A percentile compares a stretch with the other conserved stretches of the same genome.
Conservation (phyloP, 1,284 basidiomycete genomes). For the Pseudozyma tsukubaensis region DNA sequence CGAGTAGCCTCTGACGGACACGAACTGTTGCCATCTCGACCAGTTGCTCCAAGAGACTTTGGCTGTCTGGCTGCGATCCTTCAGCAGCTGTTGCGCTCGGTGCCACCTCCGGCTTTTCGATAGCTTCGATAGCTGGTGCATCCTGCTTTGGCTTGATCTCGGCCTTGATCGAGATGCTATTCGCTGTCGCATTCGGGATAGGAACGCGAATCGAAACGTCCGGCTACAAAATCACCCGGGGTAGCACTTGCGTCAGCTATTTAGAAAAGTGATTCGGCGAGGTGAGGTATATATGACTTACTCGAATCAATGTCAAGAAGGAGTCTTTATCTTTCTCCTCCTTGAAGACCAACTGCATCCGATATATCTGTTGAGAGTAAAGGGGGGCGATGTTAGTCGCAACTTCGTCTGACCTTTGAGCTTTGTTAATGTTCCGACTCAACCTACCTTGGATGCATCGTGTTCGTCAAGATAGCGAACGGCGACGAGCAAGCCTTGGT, state of each 20-base stretch:
- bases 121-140: neutral
- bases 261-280: neutral
- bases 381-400: too few species aligned
- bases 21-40: conserved; percentile 14
- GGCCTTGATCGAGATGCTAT: neutral
- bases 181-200: neutral
- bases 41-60: conserved; percentile 18
- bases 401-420: too few species aligned
- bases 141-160: neutral
- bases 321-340: conserved; percentile 18
- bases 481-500: conserved; percentile 14
- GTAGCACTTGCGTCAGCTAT: neutral
- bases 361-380: conserved; percentile 12
- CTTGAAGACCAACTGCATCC: conserved; percentile 32
- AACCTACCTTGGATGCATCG: conserved; percentile 16
- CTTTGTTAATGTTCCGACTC: neutral
- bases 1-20: neutral
- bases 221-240: conserved; percentile 3
- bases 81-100: neutral
- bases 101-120: neutral
- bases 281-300: conserved; percentile 4
- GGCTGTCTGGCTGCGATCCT: conserved; percentile 5
- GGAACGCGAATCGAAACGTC: neutral
- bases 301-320: conserved; percentile 37
- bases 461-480: conserved; percentile 31